These are phyloP conservation scores for Lodderomyces orthopsilosis DNA, from an alignment of 1,139 yeast species.

Conservation along the genomic window DNA sequence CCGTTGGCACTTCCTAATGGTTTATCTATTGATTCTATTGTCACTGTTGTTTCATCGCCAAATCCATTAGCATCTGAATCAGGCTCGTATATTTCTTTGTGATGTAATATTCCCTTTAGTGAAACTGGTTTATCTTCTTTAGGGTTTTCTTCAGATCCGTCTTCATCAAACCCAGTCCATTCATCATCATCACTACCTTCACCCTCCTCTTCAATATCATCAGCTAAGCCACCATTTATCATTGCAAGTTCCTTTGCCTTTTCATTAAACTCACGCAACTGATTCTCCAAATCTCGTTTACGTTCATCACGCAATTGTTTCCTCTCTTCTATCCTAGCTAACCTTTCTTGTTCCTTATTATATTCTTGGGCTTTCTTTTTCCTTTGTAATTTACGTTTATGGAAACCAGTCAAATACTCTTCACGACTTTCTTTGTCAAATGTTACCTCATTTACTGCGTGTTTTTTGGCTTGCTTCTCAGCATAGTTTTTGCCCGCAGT, in stretches of 20 bases:
- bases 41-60: conserved; percentile 59
- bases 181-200: conserved; percentile 16
- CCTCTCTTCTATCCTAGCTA: conserved; percentile 74
- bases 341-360: conserved; percentile 71
- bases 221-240: conserved; percentile 29
- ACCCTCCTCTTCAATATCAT: conserved; percentile 24
- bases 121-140: conserved; percentile 19
- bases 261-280: conserved; percentile 56
- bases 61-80: conserved; percentile 39
- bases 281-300: conserved; percentile 61
- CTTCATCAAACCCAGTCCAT: conserved; percentile 11
- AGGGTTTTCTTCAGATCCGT: conserved; percentile 28
- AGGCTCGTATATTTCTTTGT: conserved; percentile 42
- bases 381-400: conserved; percentile 85
- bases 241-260: conserved; percentile 46
- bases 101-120: conserved; percentile 40
- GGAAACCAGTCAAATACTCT: conserved; percentile 92
- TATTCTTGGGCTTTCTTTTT: conserved; percentile 80
- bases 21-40: conserved; percentile 54
- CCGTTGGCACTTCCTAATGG: conserved; percentile 24
- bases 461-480: conserved; percentile 58
- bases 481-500: conserved; percentile 85
- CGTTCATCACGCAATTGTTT: conserved; percentile 67
- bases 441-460: conserved; percentile 74
- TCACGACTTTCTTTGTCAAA: conserved; percentile 72